A percentile compares a stretch with the other conserved stretches of the same genome.
Evolutionary conservation across 148 eudicot genomes (phyloP).

Genomic region (Gaultheria prostrata): DNA sequence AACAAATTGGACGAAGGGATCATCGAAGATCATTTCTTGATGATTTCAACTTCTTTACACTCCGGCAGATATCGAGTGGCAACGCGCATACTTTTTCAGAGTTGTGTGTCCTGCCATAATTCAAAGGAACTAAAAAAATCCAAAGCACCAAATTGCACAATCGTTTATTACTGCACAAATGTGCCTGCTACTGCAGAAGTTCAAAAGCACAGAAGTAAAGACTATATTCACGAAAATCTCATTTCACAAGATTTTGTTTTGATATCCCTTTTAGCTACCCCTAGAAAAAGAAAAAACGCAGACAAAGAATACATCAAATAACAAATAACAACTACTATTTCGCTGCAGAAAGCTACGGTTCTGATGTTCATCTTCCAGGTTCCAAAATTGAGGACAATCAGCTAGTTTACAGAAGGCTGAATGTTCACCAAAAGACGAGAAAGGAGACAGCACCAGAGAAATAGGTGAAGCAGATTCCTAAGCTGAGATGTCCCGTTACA

Average conservation of each 20-base stretch:
- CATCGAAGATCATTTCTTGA: background rate
- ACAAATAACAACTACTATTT: background rate
- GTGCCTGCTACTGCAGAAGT: background rate
- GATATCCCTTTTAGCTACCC: background rate
- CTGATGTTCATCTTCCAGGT: background rate
- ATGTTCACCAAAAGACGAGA: background rate
- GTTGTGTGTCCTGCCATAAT: background rate
- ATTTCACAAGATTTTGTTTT: background rate
- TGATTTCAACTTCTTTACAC: background rate
- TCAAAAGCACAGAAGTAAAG: background rate
- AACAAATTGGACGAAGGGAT: background rate
- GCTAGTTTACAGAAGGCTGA: background rate
- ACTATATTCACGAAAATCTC: background rate
- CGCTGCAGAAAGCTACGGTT: background rate
- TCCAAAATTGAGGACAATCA: background rate
- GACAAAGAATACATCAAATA: background rate
- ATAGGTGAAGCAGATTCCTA: background rate
- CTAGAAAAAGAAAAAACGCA: background rate
- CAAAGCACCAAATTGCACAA: background rate
- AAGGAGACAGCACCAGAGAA: background rate
- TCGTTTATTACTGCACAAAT: background rate
- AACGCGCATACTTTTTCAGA: background rate
- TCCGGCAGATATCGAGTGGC: background rate
- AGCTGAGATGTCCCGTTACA: background rate
- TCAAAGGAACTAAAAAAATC: background rate